phyloP scores from a whole-genome alignment of 805 yeast species.

The Kluyveromyces nonfermentans region DNA sequence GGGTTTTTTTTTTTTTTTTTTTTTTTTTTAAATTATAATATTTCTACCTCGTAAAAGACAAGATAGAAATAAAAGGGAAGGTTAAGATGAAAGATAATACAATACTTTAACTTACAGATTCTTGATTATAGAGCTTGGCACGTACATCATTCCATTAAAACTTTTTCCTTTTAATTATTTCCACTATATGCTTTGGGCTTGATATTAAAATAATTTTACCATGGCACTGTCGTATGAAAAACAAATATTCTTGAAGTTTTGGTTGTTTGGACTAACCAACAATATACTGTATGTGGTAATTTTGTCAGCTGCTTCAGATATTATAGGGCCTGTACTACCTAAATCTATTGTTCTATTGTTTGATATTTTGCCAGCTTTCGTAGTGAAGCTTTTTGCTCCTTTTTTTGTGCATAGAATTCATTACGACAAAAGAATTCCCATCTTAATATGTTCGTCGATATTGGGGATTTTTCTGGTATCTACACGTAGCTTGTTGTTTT shows the following conservation, averaged over 20 bases:
- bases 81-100: no score
- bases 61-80: no score
- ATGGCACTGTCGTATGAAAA: neutral
- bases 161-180: no score
- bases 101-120: no score
- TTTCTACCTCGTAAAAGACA: no score
- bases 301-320: slow-evolving; percentile 82
- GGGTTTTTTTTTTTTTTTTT: no score
- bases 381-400: slow-evolving; percentile 65
- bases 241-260: slow-evolving; percentile 46
- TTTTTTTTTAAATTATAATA: no score
- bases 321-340: slow-evolving; percentile 76
- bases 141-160: no score
- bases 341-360: slow-evolving; percentile 79
- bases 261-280: slow-evolving; percentile 79
- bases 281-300: slow-evolving; percentile 88
- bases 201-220: no score
- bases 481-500: slow-evolving; percentile 28
- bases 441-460: slow-evolving; percentile 49
- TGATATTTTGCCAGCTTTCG: slow-evolving; percentile 77
- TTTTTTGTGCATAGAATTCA: slow-evolving; percentile 62
- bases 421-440: slow-evolving; percentile 44
- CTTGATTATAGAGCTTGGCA: no score
- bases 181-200: neutral
- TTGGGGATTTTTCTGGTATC: slow-evolving; percentile 64